phyloP scores from a whole-genome alignment of 1,284 basidiomycete species.

The Ustilago xerochloae region DNA sequence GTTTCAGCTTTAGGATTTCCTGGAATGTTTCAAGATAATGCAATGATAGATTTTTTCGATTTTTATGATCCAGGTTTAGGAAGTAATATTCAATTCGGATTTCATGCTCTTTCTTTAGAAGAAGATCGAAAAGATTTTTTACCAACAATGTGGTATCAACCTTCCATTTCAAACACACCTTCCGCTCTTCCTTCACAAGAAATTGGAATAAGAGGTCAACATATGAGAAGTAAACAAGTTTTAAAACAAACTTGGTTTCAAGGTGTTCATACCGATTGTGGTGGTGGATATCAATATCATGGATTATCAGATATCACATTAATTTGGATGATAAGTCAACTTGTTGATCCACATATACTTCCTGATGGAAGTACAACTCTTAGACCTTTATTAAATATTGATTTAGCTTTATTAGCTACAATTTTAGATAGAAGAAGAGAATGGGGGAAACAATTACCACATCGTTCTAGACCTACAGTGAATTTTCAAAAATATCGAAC shows the following conservation, averaged over 20 bases:
- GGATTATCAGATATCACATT: conserved; percentile 61
- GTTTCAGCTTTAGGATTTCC: conserved; percentile 52
- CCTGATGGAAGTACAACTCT: conserved; percentile 22
- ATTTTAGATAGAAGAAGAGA: conserved; percentile 44
- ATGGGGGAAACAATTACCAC: conserved; percentile 50
- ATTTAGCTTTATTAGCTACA: conserved; percentile 26
- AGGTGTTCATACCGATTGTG: conserved; percentile 62
- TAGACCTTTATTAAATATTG: conserved; percentile 48
- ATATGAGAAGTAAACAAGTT: conserved; percentile 47
- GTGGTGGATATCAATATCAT: conserved; percentile 60
- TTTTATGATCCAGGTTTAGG: conserved; percentile 64
- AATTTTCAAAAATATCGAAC: conserved; percentile 26
- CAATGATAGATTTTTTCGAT: conserved; percentile 48
- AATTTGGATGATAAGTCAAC: conserved; percentile 62
- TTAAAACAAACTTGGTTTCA: conserved; percentile 66
- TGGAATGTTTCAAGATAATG: conserved; percentile 42
- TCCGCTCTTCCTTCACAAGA: background rate
- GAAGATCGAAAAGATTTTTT: conserved; percentile 64
- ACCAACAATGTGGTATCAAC: conserved; percentile 59
- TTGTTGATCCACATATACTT: conserved; percentile 42
- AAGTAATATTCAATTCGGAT: conserved; percentile 57
- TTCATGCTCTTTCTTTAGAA: conserved; percentile 61
- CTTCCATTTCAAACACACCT: background rate
- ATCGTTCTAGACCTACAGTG: conserved; percentile 31
- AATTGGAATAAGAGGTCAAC: conserved; percentile 2